phyloP scores from a whole-genome alignment of 129 eudicot genomes.

The Erigeron canadensis region DNA sequence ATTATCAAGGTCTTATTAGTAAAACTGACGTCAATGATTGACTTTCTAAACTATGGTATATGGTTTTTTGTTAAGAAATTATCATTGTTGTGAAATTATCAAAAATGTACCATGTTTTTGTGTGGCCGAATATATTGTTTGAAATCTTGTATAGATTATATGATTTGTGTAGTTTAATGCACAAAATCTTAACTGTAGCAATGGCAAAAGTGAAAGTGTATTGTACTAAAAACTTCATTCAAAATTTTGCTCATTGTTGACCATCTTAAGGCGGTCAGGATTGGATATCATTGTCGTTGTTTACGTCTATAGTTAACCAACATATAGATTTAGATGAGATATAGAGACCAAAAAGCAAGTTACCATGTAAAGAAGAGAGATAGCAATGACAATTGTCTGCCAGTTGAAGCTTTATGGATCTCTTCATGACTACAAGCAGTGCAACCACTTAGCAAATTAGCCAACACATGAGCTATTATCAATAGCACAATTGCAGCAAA shows the following conservation, averaged over 20 bases:
- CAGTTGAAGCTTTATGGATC: slow-evolving; percentile 52
- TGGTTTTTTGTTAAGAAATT: not conserved
- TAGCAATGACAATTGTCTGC: slow-evolving; percentile 59
- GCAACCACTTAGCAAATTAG: slow-evolving; percentile 79
- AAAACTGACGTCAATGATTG: not conserved
- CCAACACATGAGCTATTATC: slow-evolving; percentile 64
- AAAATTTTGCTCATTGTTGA: no score
- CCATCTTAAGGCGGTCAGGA: no score
- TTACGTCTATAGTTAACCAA: no score
- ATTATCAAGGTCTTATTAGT: not conserved
- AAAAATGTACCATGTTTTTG: not conserved
- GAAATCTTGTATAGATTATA: no score
- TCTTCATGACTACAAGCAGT: slow-evolving; percentile 52
- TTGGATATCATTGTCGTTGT: no score
- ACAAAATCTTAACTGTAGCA: no score
- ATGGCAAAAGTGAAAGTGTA: no score
- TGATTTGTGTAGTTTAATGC: no score
- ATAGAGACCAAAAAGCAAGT: not conserved
- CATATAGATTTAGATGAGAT: not conserved
- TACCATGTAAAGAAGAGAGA: slow-evolving; percentile 82
- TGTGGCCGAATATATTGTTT: not conserved
- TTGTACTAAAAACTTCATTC: no score
- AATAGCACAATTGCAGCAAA: slow-evolving; percentile 63
- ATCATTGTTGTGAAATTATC: not conserved
- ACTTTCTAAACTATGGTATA: not conserved